Evolutionary conservation across 805 yeast genomes (phyloP), one percentile per base, ranked within the genome.

Genomic region (Saccharomycopsis fermentans): DNA sequence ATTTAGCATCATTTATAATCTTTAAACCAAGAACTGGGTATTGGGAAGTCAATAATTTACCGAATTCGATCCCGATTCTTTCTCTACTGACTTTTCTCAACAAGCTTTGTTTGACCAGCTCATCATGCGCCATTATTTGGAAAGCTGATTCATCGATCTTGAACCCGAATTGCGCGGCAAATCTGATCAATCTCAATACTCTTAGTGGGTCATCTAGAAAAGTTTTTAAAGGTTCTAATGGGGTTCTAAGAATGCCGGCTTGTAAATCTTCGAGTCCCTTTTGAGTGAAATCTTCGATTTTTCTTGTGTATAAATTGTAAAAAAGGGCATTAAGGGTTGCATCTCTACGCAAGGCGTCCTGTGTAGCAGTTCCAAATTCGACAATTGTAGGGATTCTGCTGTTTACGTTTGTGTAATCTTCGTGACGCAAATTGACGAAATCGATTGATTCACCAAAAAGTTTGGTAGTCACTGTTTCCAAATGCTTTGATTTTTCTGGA

Each of bases 401-500:
- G 40, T 85, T 84, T 16, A 40, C 54, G 24, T 79, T 81, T 0
- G 96, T 82, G 67, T 94, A 94, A 65, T 81, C 86, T 68, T 94
- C 99, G 40, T 85, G 83, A 63, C 99, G 75, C 63, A 94, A 75
- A 70, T 92, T 92, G 55, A 95, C 99, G 69, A 94, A 90, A 72
- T 94, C 99, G 56, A 94, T 81, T 66, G 90, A 96, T n/a, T 86
- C 69, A 0, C 84, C 95, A 66, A 79, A 88, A 11, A 94, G 71
- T 66, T 83, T 87, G 1, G 97, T 90, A 2, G 97, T 94, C 48
- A 97, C 95, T 1, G 99, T 95, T 66, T 94, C 99, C 65, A 94
- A 74, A 73, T 94, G 99, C 72, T 94, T 95, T 1, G 96, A 87
- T 70, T 91, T 92, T 63, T 88, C 97, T 0, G 99, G 99, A 70